Evolutionary conservation across 495 filamentous ascomycete genomes (phyloP), one percentile per base, ranked within the genome.

Genomic region (Penicillium crystallinum): DNA sequence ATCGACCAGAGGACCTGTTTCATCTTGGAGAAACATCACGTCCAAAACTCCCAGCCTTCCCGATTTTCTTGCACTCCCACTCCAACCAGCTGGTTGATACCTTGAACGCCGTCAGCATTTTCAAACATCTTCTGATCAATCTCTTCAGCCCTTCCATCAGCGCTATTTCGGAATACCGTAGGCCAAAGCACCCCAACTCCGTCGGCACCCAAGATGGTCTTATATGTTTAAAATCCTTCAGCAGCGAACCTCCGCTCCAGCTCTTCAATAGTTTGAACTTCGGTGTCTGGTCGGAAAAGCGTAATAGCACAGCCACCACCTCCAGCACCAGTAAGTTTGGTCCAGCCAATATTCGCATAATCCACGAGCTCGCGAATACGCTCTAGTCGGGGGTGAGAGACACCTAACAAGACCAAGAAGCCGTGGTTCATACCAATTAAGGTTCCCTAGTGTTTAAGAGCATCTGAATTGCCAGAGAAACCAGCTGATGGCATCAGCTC

Each of bases 1-100:
- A n/a, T n/a, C n/a, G n/a, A 39, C 15, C 35, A 37, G 10, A 19
- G 0, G 17, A 11, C 14, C 37, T 39, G 10, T 22, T 39, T 39
- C 37, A 39, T 39, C 37, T 39, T 39, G 37, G 31, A 58, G 19
- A 56, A 34, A 30, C 64, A 63, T 49, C 72, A 67, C 61, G 82
- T 85, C 93, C 93, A 98, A 67, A 96, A 97, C 68, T 91, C 91
- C 93, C 93, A 97, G 0, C 86, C 89, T 60, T 87, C 85, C 46
- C 85, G 75, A 51, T 87, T 88, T 22, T 85, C 81, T 31, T 82
- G 77, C 23, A 83, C 79, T 19, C 84, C 87, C 23, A 74, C 71
- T 4, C 74, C 71, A 23, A 77, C 74, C 30, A 91, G 72, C 35
- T 75, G 73, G 66, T 96, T 89, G 29, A 96, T 86, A 2, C 87